Base-by-base conservation (phyloP, 257 asterid genomes). In the Solanum paucissectum region DNA sequence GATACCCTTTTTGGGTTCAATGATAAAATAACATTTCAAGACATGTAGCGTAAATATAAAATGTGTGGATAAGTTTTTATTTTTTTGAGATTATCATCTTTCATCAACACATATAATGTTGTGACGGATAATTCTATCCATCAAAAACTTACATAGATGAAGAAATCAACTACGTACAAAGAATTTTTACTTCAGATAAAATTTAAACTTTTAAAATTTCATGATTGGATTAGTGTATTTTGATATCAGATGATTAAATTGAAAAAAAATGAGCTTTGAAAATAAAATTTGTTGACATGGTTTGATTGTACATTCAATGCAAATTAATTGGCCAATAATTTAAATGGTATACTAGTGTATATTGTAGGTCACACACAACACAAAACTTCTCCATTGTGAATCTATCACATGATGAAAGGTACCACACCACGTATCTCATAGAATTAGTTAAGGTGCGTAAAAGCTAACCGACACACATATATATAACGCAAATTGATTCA, bases 41-140 rank as follows among this genome's bases (percentile, higher is more conserved):
- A 62, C 10, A 18, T 64, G 2, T 64, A 27, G 18, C 3, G 4
- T 5, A 3, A 64, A 25, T 11, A 64, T 25, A 64, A 64, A 64
- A 2, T 8, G 4, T 2, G 0, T 0, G 2, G 0, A 12, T 12
- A 64, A 64, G 0, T 25, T 25, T 64, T 64, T 25, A n/a, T 1
- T 0, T 23, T 23, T 62, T 11, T 1, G 1, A 62, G 2, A 62
- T 23, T n/a, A 2, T 4, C n/a, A 6, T 62, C 32, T 62, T 62
- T 9, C 32, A 62, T n/a, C 12, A 58, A 20, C 27, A 58, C 25
- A 7, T 58, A 2, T 3, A 21, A 58, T 58, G 5, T 21, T 21
- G 5, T 7, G 27, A 9, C 7, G 3, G 16, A 62, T 62, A 62
- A n/a, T n/a, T 62, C 16, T 62, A 62, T 62, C 6, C 71, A 5